These are phyloP conservation scores for Coemansia sp. DNA, from an alignment of 192 early-diverging fungal species.

Conservation along the genomic window DNA sequence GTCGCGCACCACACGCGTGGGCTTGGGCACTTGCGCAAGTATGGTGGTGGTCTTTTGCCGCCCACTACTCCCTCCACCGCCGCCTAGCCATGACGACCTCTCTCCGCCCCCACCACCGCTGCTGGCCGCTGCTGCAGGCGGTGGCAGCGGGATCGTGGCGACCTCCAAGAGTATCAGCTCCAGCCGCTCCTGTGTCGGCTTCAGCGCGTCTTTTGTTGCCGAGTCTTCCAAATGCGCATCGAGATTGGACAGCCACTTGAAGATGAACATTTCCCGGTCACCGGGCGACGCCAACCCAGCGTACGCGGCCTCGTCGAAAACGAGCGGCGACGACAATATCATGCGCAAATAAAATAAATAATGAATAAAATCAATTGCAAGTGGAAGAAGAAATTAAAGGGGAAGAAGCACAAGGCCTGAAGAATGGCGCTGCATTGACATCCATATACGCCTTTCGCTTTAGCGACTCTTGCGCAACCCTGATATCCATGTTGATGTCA, in stretches of 20 bases:
- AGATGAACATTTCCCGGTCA: constrained; percentile 82
- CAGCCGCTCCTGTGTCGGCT: constrained; percentile 67
- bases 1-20: constrained; percentile 33
- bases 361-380: neutral
- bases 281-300: constrained; percentile 43
- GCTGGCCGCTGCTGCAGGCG: constrained; percentile 53
- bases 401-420: neutral
- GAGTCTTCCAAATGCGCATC: constrained; percentile 70
- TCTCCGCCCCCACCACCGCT: constrained; percentile 67
- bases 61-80: constrained; percentile 57
- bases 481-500: constrained; percentile 92
- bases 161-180: constrained; percentile 73
- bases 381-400: neutral
- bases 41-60: neutral
- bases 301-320: constrained; percentile 59
- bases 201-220: constrained; percentile 47
- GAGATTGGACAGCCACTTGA: constrained; percentile 88
- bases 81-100: constrained; percentile 72
- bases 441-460: constrained; percentile 9
- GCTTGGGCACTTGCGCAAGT: constrained; percentile 22
- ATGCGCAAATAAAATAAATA: neutral
- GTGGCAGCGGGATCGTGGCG: constrained; percentile 62
- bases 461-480: constrained; percentile 32
- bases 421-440: constrained; percentile 14
- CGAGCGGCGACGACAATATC: constrained; percentile 24